Percentiles rank a stretch among this genome's conserved stretches.
Conservation (phyloP, 495 filamentous ascomycete species). For the Cercophora scortea region DNA sequence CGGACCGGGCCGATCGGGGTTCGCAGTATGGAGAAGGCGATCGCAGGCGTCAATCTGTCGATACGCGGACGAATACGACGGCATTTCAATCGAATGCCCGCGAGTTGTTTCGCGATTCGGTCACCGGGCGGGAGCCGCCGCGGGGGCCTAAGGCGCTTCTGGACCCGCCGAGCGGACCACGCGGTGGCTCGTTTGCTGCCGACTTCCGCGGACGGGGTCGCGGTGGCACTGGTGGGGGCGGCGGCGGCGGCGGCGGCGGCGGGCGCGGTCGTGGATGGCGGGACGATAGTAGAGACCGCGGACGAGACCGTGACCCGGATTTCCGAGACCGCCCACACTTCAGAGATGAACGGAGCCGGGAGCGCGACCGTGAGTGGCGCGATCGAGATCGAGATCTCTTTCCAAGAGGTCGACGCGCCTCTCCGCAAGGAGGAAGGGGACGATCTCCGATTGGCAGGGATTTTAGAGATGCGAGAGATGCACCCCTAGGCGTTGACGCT, state of each 20-base stretch:
- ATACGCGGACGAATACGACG: constrained; percentile 39
- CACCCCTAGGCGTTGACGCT: constrained; percentile 37
- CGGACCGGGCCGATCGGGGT: constrained; percentile 34
- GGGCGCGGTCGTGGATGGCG: constrained; percentile 37
- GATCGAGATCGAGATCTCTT: constrained; percentile 35
- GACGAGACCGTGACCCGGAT: constrained; percentile 50
- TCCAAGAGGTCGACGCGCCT: constrained; percentile 32
- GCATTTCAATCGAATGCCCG: constrained; percentile 39
- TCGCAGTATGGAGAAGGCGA: constrained; percentile 41
- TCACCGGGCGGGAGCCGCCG: constrained; percentile 46
- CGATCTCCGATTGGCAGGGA: constrained; percentile 29
- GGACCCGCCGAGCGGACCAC: constrained; percentile 54
- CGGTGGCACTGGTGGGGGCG: constrained; percentile 15
- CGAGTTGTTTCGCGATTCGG: constrained; percentile 37
- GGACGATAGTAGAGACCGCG: constrained; percentile 56
- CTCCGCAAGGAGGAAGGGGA: constrained; percentile 33
- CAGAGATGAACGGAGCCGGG: constrained; percentile 39
- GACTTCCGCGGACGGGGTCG: constrained; percentile 39
- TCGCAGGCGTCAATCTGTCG: constrained; percentile 38
- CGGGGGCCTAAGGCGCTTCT: constrained; percentile 63
- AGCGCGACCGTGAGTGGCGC: constrained; percentile 34
- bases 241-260: constrained; percentile 20
- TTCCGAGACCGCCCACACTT: constrained; percentile 41
- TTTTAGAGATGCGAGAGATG: constrained; percentile 26
- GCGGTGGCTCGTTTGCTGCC: constrained; percentile 39